Percentiles rank a stretch among this genome's conserved stretches.
Conservation (phyloP, 163 green algal genomes). For the Scenedesmus sp. region DNA sequence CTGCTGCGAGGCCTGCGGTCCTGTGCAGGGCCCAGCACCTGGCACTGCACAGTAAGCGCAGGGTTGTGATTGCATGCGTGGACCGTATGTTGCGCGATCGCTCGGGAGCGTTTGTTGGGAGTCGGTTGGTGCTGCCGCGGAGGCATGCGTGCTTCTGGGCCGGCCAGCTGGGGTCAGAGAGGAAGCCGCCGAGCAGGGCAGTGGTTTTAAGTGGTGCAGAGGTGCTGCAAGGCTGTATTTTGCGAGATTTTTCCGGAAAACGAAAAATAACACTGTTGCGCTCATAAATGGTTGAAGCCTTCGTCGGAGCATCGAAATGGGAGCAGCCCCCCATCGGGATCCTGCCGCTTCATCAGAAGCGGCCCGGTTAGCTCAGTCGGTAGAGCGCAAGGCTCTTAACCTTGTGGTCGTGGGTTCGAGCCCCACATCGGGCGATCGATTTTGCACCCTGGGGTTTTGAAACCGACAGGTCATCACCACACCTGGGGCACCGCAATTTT, state of each 20-base stretch:
- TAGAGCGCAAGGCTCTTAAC: constrained; percentile 18
- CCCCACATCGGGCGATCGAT: constrained; percentile 2
- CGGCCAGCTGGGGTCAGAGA: not conserved
- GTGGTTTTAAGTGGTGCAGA: not conserved
- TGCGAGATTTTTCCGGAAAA: not conserved
- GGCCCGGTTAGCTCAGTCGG: constrained; percentile 14
- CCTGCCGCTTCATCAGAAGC: not conserved
- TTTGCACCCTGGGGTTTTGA: not conserved
- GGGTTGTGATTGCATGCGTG: not conserved
- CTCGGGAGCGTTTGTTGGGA: not conserved
- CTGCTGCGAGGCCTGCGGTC: not conserved
- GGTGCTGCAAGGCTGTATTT: not conserved
- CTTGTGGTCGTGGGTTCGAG: constrained; percentile 16
- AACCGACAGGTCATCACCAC: not conserved
- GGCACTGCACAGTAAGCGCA: not conserved
- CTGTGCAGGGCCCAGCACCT: not conserved
- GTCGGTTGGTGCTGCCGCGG: not conserved
- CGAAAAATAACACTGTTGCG: not conserved
- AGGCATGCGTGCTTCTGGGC: not conserved
- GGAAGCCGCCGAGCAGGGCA: not conserved
- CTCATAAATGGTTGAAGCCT: not conserved
- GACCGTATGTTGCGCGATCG: not conserved
- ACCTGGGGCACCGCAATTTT: not conserved
- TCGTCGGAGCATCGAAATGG: not conserved
- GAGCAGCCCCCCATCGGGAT: constrained; percentile 14